Base-by-base conservation (phyloP, 2,329 filamentous ascomycete species). In the Trichoderma aggressivum region DNA sequence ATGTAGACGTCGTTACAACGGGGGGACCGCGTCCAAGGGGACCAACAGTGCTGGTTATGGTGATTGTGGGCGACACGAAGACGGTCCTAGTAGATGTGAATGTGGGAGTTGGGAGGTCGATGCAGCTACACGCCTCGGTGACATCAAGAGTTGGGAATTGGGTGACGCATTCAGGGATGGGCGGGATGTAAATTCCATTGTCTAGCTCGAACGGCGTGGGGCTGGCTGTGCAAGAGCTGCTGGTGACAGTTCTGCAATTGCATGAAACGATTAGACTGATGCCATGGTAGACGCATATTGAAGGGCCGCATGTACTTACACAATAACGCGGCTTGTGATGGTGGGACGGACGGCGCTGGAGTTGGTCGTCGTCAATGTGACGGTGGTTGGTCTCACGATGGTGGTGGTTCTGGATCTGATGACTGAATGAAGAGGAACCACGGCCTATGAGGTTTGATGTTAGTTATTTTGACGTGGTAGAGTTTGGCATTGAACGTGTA, bases 41-140 rank as follows among this genome's bases (percentile, higher is more conserved):
- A 1, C 24, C 63, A 26, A 43, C 21, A 7, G 43, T 32, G 3
- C 5, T 60, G 8, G 62, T 67, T 7, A 18, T 34, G 3, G 70
- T 68, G 62, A 71, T 21, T 7, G 55, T 60, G 5, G 55, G 70
- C 8, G 36, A 56, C 14, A 59, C 26, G 3, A 36, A 36, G 21
- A 59, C 18, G 11, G 60, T 59, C 21, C 26, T 65, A 16, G 28
- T 32, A 3, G 36, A 26, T 26, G 68, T 70, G 11, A n/a, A 26
- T 14, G 68, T 70, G 3, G 53, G 50, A 14, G 59, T 70, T 12
- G 68, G 59, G 8, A 70, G 32, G 14, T 24, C 39, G 7, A 70
- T 30, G 5, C 68, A 70, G 16, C 34, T 39, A 43, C 68, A 70
- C 7, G 60, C 68, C 53, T 63, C 36, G 50, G 60, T 43, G 18